These are phyloP conservation scores for Hymenoscyphus repandus DNA, from an alignment of 2,329 filamentous ascomycete species.

Conservation along the genomic window DNA sequence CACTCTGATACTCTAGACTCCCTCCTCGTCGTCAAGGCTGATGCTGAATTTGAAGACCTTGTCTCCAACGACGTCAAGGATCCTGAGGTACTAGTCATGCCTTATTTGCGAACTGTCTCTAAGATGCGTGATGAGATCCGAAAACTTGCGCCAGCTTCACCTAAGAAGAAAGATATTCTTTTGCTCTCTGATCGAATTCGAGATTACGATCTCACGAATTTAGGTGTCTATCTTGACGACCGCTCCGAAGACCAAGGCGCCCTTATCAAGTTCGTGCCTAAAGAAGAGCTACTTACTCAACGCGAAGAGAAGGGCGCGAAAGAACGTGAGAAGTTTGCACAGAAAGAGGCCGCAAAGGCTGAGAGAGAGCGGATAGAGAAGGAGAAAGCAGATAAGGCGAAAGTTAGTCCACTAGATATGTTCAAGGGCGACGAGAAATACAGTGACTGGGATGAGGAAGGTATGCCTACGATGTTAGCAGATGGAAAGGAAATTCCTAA, in stretches of 20 bases:
- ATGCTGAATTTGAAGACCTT: constrained; percentile 42
- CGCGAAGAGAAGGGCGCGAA: constrained; percentile 55
- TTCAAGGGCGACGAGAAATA: constrained; percentile 55
- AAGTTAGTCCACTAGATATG: constrained; percentile 48
- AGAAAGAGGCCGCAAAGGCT: constrained; percentile 47
- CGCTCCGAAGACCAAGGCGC: constrained; percentile 61
- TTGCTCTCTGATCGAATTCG: constrained; percentile 74
- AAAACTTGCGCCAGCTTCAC: constrained; percentile 43
- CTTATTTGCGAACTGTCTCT: constrained; percentile 51
- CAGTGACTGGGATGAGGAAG: constrained; percentile 76
- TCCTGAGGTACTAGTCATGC: constrained; percentile 47
- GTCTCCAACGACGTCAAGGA: constrained; percentile 43
- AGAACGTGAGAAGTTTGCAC: constrained; percentile 56
- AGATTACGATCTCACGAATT: constrained; percentile 72
- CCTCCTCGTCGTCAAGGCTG: constrained; percentile 41
- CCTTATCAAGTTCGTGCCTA: constrained; percentile 63
- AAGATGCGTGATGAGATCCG: constrained; percentile 58
- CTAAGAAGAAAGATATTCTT: constrained; percentile 67
- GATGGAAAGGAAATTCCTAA: constrained; percentile 79
- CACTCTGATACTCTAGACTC: constrained; percentile 38
- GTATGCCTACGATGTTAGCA: constrained; percentile 70
- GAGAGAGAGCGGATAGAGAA: constrained; percentile 45
- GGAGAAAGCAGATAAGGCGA: constrained; percentile 54
- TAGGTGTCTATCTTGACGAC: constrained; percentile 86
- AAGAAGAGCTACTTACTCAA: constrained; percentile 50